Percentiles rank a stretch among this genome's conserved stretches.
Evolutionary conservation across 768 basidiomycete genomes (phyloP).

Genomic region (Rhizopogon roseolus): DNA sequence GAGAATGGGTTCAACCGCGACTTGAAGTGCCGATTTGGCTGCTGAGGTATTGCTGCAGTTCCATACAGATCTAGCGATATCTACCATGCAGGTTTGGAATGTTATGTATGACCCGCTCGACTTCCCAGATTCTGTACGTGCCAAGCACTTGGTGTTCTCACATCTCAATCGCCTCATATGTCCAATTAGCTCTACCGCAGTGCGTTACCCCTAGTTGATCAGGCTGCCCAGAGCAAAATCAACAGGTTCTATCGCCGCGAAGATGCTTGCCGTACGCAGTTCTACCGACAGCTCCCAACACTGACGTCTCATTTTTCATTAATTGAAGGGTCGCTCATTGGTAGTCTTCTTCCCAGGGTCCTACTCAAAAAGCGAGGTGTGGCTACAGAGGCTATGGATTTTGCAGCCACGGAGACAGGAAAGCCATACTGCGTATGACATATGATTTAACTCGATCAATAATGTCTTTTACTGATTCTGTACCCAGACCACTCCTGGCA

Average conservation of each 20-base stretch:
- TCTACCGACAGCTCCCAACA: background rate
- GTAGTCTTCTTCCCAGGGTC: conserved; percentile 65
- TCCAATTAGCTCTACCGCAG: conserved; percentile 55
- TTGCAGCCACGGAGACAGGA: conserved; percentile 54
- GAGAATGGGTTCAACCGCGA: background rate
- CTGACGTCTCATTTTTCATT: background rate
- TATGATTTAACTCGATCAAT: background rate
- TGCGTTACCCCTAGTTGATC: conserved; percentile 55
- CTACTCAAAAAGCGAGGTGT: conserved; percentile 58
- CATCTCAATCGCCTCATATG: conserved; percentile 4
- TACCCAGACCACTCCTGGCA: conserved; percentile 36
- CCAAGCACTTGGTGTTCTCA: background rate
- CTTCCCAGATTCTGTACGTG: conserved; percentile 33
- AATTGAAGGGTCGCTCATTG: conserved; percentile 64
- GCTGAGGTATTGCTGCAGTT: background rate
- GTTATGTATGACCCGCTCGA: conserved; percentile 30
- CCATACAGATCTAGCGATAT: conserved; percentile 7
- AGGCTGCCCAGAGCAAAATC: conserved; percentile 51
- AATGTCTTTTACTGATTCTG: conserved; percentile 2
- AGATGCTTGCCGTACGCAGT: conserved; percentile 66
- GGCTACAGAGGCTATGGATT: conserved; percentile 38
- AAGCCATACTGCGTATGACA: conserved; percentile 73
- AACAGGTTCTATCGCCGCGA: conserved; percentile 63
- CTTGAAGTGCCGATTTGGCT: background rate
- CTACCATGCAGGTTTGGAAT: conserved; percentile 39